Base-by-base conservation (phyloP, 768 basidiomycete genomes). In the Lactarius evosmus region DNA sequence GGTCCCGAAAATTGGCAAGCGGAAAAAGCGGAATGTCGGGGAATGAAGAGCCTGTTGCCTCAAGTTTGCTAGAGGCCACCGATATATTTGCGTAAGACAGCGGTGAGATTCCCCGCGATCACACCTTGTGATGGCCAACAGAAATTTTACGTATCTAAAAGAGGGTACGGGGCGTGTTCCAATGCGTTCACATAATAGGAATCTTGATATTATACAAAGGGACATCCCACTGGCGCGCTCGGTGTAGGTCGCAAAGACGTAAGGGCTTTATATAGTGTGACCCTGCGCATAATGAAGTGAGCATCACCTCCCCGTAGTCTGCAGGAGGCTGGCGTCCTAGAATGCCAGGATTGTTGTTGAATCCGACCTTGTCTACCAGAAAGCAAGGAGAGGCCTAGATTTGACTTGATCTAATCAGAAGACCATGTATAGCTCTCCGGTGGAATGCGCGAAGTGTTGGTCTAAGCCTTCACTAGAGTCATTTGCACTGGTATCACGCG, bases 251-350 rank as follows among this genome's bases (percentile, higher is more conserved):
- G 6, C 16, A 38, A 5, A 25, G 49, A 50, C n/a, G 9, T n/a
- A 27, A 50, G n/a, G n/a, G n/a, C n/a, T n/a, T n/a, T n/a, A n/a
- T n/a, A n/a, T n/a, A n/a, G n/a, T 22, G 27, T 17, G 25, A 27
- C 51, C 51, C 51, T 17, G 27, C 14, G 14, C 51, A 52, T 27
- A 52, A 19, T 52, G 27, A 52, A n/a, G 51, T 52, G 51, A 52
- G 8, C 16, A 16, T 4, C 6, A 52, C 8, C 8, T 11, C 6
- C 22, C 49, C 6, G 14, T 52, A 5, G n/a, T 16, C 30, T 30
- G 14, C 51, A 52, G 16, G 27, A 30, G 49, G 49, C 49, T 25
- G 22, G 14, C 4, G 27, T 49, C 46, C 22, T 38, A 49, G 46
- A 16, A n/a, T 27, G 22, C 49, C 9, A 11, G 22, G 27, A 50